Conservation (phyloP, 495 filamentous ascomycete species). For the Trichoderma orchidacearum region DNA sequence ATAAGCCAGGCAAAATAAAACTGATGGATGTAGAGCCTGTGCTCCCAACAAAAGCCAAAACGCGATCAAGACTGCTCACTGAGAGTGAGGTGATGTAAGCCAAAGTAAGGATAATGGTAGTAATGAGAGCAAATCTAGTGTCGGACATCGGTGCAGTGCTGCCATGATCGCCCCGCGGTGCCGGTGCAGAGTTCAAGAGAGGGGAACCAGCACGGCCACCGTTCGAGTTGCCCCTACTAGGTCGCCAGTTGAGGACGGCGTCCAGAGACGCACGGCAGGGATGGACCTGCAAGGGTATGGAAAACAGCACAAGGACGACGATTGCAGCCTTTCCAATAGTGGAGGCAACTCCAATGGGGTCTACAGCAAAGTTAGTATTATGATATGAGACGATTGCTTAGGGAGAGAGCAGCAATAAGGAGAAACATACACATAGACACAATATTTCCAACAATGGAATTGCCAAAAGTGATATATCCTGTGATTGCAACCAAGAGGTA, state of each 20-base stretch:
- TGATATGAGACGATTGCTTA: not conserved
- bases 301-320: conserved; percentile 93
- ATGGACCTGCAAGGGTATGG: conserved; percentile 88
- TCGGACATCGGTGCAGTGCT: conserved; percentile 54
- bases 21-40: conserved; percentile 90
- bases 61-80: conserved; percentile 75
- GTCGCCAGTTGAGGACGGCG: conserved; percentile 85
- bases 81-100: conserved; percentile 83
- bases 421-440: conserved; percentile 65
- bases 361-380: conserved; percentile 16
- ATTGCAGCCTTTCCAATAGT: conserved; percentile 93
- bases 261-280: conserved; percentile 88
- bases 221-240: conserved; percentile 21
- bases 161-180: conserved; percentile 28
- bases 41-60: conserved; percentile 88
- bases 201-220: conserved; percentile 19
- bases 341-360: conserved; percentile 63
- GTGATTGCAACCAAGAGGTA: conserved; percentile 91
- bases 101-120: conserved; percentile 67
- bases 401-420: not conserved
- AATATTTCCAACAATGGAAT: conserved; percentile 78
- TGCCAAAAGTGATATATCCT: conserved; percentile 88
- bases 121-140: conserved; percentile 77
- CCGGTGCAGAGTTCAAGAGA: conserved; percentile 10
- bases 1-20: conserved; percentile 89